Percentiles rank a stretch among this genome's conserved stretches.
Conservation (phyloP, 768 basidiomycete species). For the Lyophyllum atratum region DNA sequence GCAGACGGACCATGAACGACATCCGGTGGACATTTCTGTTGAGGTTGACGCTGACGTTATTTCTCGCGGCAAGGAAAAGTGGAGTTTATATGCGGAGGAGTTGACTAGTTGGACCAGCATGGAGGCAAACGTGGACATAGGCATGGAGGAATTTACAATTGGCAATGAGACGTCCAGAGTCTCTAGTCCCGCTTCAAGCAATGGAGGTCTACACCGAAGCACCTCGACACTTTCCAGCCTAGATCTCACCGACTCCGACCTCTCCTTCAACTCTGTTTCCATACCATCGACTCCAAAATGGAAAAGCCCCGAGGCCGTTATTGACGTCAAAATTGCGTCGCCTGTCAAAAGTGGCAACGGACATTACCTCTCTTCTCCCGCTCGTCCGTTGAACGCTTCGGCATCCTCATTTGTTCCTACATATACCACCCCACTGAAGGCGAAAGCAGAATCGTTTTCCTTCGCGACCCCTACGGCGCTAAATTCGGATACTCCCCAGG, state of each 20-base stretch:
- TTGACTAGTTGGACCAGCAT: slow-evolving; percentile 30
- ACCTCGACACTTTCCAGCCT: slow-evolving; percentile 40
- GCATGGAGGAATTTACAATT: slow-evolving; percentile 16
- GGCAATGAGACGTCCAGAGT: slow-evolving; percentile 13
- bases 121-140: neutral
- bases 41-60: slow-evolving; percentile 37
- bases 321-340: slow-evolving; percentile 36
- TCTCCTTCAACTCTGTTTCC: slow-evolving; percentile 45
- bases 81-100: slow-evolving; percentile 43
- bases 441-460: slow-evolving; percentile 24
- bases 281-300: slow-evolving; percentile 55
- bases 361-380: slow-evolving; percentile 19
- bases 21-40: slow-evolving; percentile 15
- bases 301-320: slow-evolving; percentile 36
- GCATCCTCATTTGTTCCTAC: slow-evolving; percentile 49
- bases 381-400: slow-evolving; percentile 41
- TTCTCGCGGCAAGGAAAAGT: slow-evolving; percentile 35
- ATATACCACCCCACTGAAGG: slow-evolving; percentile 19
- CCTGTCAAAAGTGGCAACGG: slow-evolving; percentile 24
- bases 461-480: slow-evolving; percentile 20
- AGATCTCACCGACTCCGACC: slow-evolving; percentile 44
- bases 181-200: slow-evolving; percentile 19
- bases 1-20: slow-evolving; percentile 4
- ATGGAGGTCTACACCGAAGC: slow-evolving; percentile 29
- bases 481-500: slow-evolving; percentile 15